phyloP scores from a whole-genome alignment of 164 flowering plant genomes.

The Piper betle region DNA sequence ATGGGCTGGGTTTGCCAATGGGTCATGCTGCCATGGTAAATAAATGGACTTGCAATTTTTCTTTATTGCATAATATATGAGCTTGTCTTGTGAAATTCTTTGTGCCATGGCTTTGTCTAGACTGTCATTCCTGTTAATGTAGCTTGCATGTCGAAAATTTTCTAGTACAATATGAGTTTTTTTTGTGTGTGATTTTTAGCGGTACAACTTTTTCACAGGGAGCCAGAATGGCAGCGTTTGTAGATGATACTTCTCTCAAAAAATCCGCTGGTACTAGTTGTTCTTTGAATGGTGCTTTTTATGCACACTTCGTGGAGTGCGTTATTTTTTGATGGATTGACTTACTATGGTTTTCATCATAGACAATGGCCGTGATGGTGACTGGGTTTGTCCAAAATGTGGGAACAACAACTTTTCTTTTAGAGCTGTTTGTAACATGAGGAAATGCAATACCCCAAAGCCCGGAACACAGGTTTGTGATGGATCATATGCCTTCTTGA shows the following conservation, averaged over 20 bases:
- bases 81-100: neutral
- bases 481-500: neutral
- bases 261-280: constrained; percentile 26
- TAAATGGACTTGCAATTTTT: neutral
- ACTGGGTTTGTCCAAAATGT: constrained; percentile 97
- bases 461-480: constrained; percentile 82
- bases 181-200: neutral
- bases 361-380: constrained; percentile 78
- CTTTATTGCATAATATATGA: neutral
- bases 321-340: neutral
- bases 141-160: no score
- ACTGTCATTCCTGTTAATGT: no score
- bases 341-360: neutral
- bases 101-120: no score
- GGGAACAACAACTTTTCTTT: constrained; percentile 96
- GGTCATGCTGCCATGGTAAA: constrained; percentile 69
- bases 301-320: neutral
- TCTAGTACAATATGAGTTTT: no score
- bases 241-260: constrained; percentile 55
- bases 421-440: constrained; percentile 95
- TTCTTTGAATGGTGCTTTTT: neutral
- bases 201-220: constrained; percentile 29
- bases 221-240: constrained; percentile 64
- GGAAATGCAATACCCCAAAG: constrained; percentile 93
- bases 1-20: constrained; percentile 73